phyloP scores from a whole-genome alignment of 805 yeast genomes.

The Lachancea mirantina region DNA sequence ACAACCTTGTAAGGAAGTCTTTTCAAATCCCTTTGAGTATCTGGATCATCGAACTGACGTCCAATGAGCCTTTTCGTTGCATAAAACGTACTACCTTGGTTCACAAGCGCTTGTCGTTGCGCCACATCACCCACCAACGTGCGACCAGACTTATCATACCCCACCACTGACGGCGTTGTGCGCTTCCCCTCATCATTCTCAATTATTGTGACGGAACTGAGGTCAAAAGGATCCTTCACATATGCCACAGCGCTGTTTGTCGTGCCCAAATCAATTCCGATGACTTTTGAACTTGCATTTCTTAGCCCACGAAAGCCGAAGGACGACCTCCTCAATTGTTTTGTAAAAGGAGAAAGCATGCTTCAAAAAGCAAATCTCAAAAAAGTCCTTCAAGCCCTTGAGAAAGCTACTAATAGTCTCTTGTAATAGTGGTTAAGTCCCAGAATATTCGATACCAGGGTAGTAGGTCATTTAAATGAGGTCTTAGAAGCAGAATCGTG shows the following conservation, averaged over 20 bases:
- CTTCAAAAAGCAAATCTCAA: too few species aligned
- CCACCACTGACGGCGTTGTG: constrained; percentile 76
- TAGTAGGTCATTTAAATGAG: too few species aligned
- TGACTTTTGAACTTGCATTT: constrained; percentile 34
- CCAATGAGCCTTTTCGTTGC: constrained; percentile 82
- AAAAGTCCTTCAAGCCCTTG: too few species aligned
- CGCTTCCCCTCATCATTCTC: constrained; percentile 71
- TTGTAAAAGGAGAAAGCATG: constrained; percentile 1
- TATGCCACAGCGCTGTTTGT: constrained; percentile 80
- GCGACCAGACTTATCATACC: constrained; percentile 43
- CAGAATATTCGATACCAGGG: too few species aligned
- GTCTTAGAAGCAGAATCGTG: too few species aligned
- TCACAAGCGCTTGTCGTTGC: constrained; percentile 67
- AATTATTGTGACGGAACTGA: constrained; percentile 54
- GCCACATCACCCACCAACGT: constrained; percentile 63
- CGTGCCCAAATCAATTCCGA: constrained; percentile 81
- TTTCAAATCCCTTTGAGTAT: constrained; percentile 59
- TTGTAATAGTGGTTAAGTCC: too few species aligned
- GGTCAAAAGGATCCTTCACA: constrained; percentile 34
- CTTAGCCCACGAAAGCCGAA: neutral
- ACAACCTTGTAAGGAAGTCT: constrained; percentile 59
- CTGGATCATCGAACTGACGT: constrained; percentile 57
- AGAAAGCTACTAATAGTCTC: too few species aligned
- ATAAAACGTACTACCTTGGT: constrained; percentile 70
- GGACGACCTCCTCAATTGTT: neutral